A percentile compares a stretch with the other conserved stretches of the same genome.
phyloP scores from a whole-genome alignment of 2,329 filamentous ascomycete species.

The Fusarium nisikadoi region DNA sequence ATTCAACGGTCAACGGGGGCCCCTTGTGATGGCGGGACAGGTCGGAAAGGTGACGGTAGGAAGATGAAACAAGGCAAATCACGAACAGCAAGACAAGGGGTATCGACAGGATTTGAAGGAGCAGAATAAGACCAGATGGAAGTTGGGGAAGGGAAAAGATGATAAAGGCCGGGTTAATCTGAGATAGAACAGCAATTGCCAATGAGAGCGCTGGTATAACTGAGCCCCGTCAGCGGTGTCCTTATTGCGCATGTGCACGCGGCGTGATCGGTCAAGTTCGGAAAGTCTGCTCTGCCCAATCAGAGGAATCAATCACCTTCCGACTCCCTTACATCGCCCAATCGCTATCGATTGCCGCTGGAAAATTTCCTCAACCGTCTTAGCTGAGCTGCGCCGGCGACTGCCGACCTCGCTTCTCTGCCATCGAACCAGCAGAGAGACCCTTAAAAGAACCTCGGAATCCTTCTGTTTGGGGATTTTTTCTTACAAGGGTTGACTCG shows the following conservation, averaged over 20 bases:
- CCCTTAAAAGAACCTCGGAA: slow-evolving; percentile 7
- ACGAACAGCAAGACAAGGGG: slow-evolving; percentile 14
- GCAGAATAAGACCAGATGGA: slow-evolving; percentile 1
- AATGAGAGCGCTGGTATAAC: slow-evolving; percentile 41
- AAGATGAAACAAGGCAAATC: slow-evolving; percentile 8
- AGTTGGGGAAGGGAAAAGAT: slow-evolving; percentile 4
- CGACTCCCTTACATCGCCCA: slow-evolving; percentile 9
- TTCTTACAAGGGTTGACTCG: neutral
- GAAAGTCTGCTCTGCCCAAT: slow-evolving; percentile 30
- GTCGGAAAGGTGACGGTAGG: slow-evolving; percentile 23
- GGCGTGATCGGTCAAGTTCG: slow-evolving; percentile 41
- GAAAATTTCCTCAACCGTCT: slow-evolving; percentile 15
- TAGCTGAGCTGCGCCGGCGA: slow-evolving; percentile 27
- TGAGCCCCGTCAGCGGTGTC: slow-evolving; percentile 28
- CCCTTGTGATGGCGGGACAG: slow-evolving; percentile 34
- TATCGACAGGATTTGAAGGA: neutral
- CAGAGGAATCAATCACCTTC: neutral
- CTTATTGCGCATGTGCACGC: slow-evolving; percentile 23
- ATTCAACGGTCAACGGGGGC: slow-evolving; percentile 15
- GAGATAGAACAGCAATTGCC: slow-evolving; percentile 32
- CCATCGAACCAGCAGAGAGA: slow-evolving; percentile 20
- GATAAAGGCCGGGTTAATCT: slow-evolving; percentile 8
- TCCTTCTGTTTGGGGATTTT: neutral
- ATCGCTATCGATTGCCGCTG: slow-evolving; percentile 26
- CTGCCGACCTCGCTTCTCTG: slow-evolving; percentile 8